Conservation (phyloP, 2,329 filamentous ascomycete genomes). For the Diaporthe capsici region DNA sequence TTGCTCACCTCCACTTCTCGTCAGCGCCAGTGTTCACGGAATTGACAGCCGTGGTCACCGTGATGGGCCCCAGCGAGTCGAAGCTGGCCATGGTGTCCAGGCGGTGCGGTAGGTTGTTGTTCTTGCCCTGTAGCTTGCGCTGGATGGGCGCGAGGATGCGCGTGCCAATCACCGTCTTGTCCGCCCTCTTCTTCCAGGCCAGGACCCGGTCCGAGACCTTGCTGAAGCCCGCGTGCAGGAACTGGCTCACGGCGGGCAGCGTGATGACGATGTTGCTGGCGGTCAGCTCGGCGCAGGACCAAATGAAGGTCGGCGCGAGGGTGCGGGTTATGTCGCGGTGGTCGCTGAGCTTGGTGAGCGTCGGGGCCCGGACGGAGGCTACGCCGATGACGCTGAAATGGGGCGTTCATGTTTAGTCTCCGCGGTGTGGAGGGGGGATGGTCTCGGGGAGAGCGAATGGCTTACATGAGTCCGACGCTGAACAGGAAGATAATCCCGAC, state of each 20-base stretch:
- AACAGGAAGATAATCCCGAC: slow-evolving; percentile 2
- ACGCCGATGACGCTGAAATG: not conserved
- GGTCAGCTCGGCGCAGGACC: slow-evolving; percentile 26
- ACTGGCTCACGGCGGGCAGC: slow-evolving; percentile 20
- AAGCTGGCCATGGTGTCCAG: slow-evolving; percentile 21
- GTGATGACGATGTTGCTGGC: slow-evolving; percentile 26
- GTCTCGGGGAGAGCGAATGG: too few relatives aligned
- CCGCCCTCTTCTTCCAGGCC: not conserved
- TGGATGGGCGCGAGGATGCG: not conserved
- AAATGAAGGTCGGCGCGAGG: slow-evolving; percentile 17
- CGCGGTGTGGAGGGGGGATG: too few relatives aligned
- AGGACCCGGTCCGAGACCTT: not conserved
- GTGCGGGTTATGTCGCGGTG: slow-evolving; percentile 11
- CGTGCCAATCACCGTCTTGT: not conserved
- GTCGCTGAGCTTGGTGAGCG: not conserved
- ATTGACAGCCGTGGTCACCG: not conserved
- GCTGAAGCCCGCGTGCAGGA: slow-evolving; percentile 12
- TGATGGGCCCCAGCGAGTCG: slow-evolving; percentile 11
- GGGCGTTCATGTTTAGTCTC: not conserved
- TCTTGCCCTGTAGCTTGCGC: not conserved
- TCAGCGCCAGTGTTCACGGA: not conserved
- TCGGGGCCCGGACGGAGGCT: slow-evolving; percentile 15
- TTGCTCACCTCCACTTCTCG: slow-evolving; percentile 18
- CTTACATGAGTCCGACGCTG: slow-evolving; percentile 24
- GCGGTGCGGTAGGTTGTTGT: not conserved